A percentile compares a stretch with the other conserved stretches of the same genome.
These are phyloP conservation scores for Aspergillus glaucus DNA, from an alignment of 2,329 filamentous ascomycete species.

Conservation along the genomic window DNA sequence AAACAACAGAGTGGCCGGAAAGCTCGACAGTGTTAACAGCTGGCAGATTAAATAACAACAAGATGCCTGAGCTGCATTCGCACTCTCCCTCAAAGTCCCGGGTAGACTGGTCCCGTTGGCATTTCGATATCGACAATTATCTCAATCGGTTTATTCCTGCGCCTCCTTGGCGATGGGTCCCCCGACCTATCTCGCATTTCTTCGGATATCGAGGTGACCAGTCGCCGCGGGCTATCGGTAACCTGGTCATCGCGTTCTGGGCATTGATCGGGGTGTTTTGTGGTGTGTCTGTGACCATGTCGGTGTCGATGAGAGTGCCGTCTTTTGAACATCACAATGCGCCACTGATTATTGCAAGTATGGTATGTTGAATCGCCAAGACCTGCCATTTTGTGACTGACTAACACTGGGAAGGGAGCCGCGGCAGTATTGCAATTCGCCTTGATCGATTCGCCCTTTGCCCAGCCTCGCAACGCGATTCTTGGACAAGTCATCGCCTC, in stretches of 20 bases:
- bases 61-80: no score
- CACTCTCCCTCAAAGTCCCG: constrained; percentile 4
- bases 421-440: constrained; percentile 71
- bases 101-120: constrained; percentile 26
- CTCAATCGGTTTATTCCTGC: constrained; percentile 65
- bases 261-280: constrained; percentile 60
- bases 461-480: constrained; percentile 65
- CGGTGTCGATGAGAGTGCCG: constrained; percentile 50
- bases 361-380: constrained; percentile 46
- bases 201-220: constrained; percentile 53
- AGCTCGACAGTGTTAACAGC: no score
- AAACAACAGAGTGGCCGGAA: no score
- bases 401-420: constrained; percentile 51
- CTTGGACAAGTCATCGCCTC: constrained; percentile 61
- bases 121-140: constrained; percentile 72
- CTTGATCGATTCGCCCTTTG: constrained; percentile 63
- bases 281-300: constrained; percentile 55
- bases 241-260: constrained; percentile 55
- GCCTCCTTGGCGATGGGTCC: constrained; percentile 59
- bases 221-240: constrained; percentile 44
- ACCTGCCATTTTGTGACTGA: neutral
- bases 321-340: constrained; percentile 48
- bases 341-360: constrained; percentile 62
- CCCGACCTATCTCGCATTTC: constrained; percentile 60
- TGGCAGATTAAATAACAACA: no score